A percentile compares a stretch with the other conserved stretches of the same genome.
These are phyloP conservation scores for Russula dissimulans DNA, from an alignment of 768 basidiomycete species.

Conservation along the genomic window DNA sequence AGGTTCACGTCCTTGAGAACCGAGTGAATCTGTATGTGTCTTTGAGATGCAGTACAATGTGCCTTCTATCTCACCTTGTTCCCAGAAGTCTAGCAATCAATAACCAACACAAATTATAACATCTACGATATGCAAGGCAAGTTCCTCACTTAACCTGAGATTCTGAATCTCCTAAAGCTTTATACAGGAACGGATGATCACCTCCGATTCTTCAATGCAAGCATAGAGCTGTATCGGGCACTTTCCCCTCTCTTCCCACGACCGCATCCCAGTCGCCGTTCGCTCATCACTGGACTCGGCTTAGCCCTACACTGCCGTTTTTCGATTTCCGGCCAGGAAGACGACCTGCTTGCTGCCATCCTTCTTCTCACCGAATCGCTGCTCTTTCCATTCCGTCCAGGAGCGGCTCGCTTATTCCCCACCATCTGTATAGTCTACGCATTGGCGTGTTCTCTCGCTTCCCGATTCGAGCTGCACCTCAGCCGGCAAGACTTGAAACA, in stretches of 20 bases:
- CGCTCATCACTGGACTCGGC: neutral
- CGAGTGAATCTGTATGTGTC: no score
- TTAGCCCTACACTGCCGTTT: neutral
- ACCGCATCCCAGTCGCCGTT: neutral
- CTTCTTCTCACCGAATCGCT: conserved; percentile 1
- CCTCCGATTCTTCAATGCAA: neutral
- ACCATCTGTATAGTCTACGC: neutral
- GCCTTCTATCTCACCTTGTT: no score
- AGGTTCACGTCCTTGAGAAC: no score
- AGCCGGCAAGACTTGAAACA: neutral
- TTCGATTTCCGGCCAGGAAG: neutral
- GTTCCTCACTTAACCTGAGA: neutral
- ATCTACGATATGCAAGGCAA: neutral
- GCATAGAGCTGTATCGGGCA: neutral
- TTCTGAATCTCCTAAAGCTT: neutral
- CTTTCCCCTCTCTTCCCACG: neutral
- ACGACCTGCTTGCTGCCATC: neutral
- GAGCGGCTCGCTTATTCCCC: neutral
- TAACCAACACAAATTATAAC: no score
- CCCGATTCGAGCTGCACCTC: neutral
- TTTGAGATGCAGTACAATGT: no score
- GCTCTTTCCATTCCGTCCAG: neutral
- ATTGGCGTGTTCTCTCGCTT: neutral
- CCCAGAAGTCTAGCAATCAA: no score
- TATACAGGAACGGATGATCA: neutral